Conservation (phyloP, 1,284 basidiomycete species). For the Leccinum solheimii region DNA sequence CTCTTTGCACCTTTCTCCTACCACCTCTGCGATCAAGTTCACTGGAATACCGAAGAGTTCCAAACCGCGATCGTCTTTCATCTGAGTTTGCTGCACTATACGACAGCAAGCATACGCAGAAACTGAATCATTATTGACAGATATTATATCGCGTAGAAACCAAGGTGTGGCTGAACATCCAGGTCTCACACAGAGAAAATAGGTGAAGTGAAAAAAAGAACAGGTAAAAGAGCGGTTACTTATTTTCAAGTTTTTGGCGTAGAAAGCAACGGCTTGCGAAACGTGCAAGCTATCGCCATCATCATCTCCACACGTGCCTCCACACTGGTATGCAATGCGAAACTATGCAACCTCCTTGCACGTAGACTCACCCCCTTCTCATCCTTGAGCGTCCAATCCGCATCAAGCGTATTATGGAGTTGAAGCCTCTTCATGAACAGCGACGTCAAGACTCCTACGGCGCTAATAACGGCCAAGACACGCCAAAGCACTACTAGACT, state of each 20-base stretch:
- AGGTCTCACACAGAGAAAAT: neutral
- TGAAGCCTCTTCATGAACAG: conserved; percentile 16
- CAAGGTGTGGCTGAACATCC: neutral
- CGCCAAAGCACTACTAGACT: conserved; percentile 15
- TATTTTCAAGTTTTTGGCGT: no score
- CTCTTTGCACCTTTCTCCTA: no score
- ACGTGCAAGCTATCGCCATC: neutral
- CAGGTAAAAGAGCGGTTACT: neutral
- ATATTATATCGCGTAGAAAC: neutral
- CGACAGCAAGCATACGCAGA: neutral
- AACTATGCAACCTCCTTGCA: neutral
- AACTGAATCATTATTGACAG: no score
- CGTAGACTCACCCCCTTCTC: neutral
- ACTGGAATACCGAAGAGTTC: neutral
- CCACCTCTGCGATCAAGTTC: no score
- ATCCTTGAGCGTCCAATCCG: conserved; percentile 11
- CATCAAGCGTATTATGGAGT: conserved; percentile 11
- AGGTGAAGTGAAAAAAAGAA: neutral
- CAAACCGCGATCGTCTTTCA: neutral
- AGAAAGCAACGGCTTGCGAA: no score
- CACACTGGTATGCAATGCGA: neutral
- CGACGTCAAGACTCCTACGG: conserved; percentile 10
- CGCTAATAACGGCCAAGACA: conserved; percentile 9
- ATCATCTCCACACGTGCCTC: neutral
- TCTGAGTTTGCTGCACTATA: neutral